A percentile compares a stretch with the other conserved stretches of the same genome.
Conservation (phyloP, 495 filamentous ascomycete genomes). For the Parmelia sp. region DNA sequence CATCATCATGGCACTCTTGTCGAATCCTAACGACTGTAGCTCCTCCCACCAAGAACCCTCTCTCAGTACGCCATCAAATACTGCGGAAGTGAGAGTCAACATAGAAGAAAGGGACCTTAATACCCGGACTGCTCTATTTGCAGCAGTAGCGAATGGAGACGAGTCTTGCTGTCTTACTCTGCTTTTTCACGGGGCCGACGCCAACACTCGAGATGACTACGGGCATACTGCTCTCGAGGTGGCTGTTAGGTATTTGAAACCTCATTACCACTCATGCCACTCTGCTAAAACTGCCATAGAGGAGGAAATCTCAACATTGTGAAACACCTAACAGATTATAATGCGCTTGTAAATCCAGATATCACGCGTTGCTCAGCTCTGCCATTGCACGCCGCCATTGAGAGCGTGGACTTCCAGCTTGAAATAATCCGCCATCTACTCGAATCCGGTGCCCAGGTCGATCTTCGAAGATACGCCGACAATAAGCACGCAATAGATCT, state of each 20-base stretch:
- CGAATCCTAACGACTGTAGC: neutral
- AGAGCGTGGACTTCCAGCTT: constrained; percentile 7
- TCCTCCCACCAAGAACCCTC: neutral
- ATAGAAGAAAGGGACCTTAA: constrained; percentile 7
- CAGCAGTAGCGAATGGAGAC: constrained; percentile 7
- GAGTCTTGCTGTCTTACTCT: constrained; percentile 2
- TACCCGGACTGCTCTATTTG: constrained; percentile 6
- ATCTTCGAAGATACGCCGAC: neutral
- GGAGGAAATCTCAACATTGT: neutral
- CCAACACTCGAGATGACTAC: constrained; percentile 1
- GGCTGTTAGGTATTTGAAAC: no score
- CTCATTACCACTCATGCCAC: no score
- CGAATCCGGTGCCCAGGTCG: constrained; percentile 1
- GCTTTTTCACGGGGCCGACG: neutral
- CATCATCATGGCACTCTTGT: neutral
- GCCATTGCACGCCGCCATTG: constrained; percentile 11
- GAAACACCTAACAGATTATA: neutral
- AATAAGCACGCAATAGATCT: constrained; percentile 11
- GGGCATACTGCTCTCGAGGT: constrained; percentile 11
- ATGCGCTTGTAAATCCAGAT: constrained; percentile 1
- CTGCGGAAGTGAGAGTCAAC: no score
- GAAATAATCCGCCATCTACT: constrained; percentile 4
- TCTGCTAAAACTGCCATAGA: no score
- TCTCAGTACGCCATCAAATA: neutral
- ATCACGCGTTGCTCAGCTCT: constrained; percentile 2